Evolutionary conservation across 1,139 yeast genomes (phyloP).

Genomic region (Suhomyces maxii): DNA sequence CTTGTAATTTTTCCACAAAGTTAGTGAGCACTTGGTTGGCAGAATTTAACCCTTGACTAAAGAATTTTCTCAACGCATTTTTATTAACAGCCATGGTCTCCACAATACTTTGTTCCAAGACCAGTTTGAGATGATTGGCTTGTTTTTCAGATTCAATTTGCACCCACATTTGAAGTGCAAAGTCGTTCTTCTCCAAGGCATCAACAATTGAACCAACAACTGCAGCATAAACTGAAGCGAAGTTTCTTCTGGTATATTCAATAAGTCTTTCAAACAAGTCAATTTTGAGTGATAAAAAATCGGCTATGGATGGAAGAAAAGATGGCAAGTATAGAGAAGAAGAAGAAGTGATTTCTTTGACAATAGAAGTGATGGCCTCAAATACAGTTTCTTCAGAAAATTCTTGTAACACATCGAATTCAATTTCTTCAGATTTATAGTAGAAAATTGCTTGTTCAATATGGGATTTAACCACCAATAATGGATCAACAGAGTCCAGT

Average conservation of each 20-base stretch:
- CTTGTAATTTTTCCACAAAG: slow-evolving; percentile 28
- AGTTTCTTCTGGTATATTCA: slow-evolving; percentile 48
- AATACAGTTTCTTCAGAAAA: slow-evolving; percentile 41
- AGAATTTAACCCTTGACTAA: slow-evolving; percentile 28
- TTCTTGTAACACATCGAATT: slow-evolving; percentile 50
- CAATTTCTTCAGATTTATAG: slow-evolving; percentile 46
- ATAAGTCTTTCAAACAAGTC: slow-evolving; percentile 41
- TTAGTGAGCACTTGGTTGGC: slow-evolving; percentile 38
- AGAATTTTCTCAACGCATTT: slow-evolving; percentile 28
- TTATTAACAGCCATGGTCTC: slow-evolving; percentile 13
- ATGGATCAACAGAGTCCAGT: slow-evolving; percentile 24
- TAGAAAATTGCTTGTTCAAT: slow-evolving; percentile 81
- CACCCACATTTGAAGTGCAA: slow-evolving; percentile 54
- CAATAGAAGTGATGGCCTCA: slow-evolving; percentile 49
- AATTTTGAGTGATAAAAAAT: slow-evolving; percentile 27
- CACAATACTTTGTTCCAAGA: slow-evolving; percentile 19
- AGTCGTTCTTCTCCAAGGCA: slow-evolving; percentile 56
- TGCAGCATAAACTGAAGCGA: slow-evolving; percentile 33
- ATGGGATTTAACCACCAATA: slow-evolving; percentile 59
- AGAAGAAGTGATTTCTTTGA: slow-evolving; percentile 56
- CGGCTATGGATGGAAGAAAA: slow-evolving; percentile 28
- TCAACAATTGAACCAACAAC: slow-evolving; percentile 40
- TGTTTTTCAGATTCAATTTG: slow-evolving; percentile 24
- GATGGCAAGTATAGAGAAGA: slow-evolving; percentile 44
- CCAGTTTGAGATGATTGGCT: slow-evolving; percentile 12